phyloP scores from a whole-genome alignment of 805 yeast species.

The Maudiozyma serrabonitensis region DNA sequence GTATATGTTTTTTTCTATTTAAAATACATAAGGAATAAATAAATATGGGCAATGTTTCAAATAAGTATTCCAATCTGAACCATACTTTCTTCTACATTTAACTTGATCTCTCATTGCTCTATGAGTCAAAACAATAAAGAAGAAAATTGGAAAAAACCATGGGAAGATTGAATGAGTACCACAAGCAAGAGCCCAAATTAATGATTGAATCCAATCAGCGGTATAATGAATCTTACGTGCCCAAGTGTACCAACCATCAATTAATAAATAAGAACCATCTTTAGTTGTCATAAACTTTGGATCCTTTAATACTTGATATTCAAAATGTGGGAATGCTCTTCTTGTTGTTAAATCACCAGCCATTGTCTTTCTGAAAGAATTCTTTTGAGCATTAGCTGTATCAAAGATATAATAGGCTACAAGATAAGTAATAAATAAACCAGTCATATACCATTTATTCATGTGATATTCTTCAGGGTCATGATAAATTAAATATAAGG shows the following conservation, averaged over 20 bases:
- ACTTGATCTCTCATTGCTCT: slow-evolving; percentile 81
- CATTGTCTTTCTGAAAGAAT: slow-evolving; percentile 72
- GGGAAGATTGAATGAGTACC: slow-evolving; percentile 84
- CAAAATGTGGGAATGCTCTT: slow-evolving; percentile 88
- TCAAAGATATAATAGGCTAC: slow-evolving; percentile 86
- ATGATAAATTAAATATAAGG: slow-evolving; percentile 72
- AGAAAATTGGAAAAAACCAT: slow-evolving; percentile 91
- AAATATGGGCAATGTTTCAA: slow-evolving; percentile 80
- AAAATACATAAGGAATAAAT: slow-evolving; percentile 80
- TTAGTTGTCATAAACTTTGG: slow-evolving; percentile 79
- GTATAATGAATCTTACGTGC: slow-evolving; percentile 94
- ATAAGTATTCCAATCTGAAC: slow-evolving; percentile 86
- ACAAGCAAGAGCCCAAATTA: slow-evolving; percentile 86
- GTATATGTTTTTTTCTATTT: slow-evolving; percentile 6
- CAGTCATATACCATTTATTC: slow-evolving; percentile 49
- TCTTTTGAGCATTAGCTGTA: slow-evolving; percentile 90
- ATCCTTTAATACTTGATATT: slow-evolving; percentile 68
- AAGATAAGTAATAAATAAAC: slow-evolving; percentile 48
- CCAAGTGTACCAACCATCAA: slow-evolving; percentile 89
- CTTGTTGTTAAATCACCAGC: slow-evolving; percentile 70
- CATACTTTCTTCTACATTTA: slow-evolving; percentile 79
- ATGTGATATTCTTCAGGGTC: slow-evolving; percentile 73
- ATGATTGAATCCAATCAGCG: slow-evolving; percentile 79
- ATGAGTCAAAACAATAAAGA: slow-evolving; percentile 76
- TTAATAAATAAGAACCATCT: slow-evolving; percentile 71